A percentile compares a stretch with the other conserved stretches of the same genome.
Conservation (phyloP, 208 protist genomes). For the Crithidia sp. region DNA sequence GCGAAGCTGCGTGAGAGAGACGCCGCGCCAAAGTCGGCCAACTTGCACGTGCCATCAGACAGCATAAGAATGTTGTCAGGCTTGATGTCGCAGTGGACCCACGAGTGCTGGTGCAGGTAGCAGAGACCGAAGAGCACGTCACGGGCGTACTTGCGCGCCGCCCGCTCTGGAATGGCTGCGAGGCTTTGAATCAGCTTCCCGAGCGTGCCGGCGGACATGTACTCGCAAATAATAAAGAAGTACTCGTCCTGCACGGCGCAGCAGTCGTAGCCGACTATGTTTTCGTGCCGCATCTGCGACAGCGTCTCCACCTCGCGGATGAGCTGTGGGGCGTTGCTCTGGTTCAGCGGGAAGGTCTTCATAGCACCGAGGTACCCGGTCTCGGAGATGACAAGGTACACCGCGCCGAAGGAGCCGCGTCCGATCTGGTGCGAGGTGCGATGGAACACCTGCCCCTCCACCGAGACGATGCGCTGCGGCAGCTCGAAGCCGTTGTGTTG, state of each 20-base stretch:
- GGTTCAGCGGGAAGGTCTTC: conserved; percentile 55
- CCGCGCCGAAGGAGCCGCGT: conserved; percentile 64
- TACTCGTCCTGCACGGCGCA: conserved; percentile 59
- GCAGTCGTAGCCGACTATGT: conserved; percentile 96
- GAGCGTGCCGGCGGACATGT: conserved; percentile 81
- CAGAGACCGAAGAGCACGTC: conserved; percentile 77
- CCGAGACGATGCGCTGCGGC: conserved; percentile 39
- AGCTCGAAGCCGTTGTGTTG: conserved; percentile 9
- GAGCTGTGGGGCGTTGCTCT: conserved; percentile 30
- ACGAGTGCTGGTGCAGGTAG: conserved; percentile 83
- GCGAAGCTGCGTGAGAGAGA: conserved; percentile 52
- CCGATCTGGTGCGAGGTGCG: conserved; percentile 54
- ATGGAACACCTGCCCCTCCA: conserved; percentile 53
- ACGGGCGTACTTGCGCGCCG: conserved; percentile 57
- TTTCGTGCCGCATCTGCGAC: conserved; percentile 76
- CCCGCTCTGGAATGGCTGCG: conserved; percentile 42
- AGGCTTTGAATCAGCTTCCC: conserved; percentile 56
- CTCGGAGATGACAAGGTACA: conserved; percentile 71
- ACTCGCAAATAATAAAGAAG: conserved; percentile 88
- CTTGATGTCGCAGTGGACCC: conserved; percentile 93
- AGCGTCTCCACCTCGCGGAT: conserved; percentile 80
- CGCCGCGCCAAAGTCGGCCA: conserved; percentile 90
- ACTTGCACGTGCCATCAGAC: conserved; percentile 80
- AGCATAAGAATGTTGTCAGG: conserved; percentile 90
- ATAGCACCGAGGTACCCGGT: conserved; percentile 73